phyloP scores from a whole-genome alignment of 768 basidiomycete genomes.

The Serendipita vermifera region DNA sequence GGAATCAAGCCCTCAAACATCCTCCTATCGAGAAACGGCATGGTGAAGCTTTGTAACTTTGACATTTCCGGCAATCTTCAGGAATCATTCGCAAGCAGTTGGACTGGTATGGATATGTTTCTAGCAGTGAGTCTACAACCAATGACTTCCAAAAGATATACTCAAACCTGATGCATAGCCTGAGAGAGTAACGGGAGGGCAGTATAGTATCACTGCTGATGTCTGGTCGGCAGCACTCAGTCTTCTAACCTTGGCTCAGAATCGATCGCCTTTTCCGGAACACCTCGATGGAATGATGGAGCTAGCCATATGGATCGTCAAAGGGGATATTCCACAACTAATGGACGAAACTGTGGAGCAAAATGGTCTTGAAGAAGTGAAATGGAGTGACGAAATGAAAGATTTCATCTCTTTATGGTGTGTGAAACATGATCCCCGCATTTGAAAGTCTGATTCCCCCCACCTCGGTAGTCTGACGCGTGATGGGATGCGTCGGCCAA shows the following conservation, averaged over 20 bases:
- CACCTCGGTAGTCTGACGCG: conserved; percentile 46
- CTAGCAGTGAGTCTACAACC: conserved; percentile 85
- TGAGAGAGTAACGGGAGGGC: conserved; percentile 82
- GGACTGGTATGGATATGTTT: conserved; percentile 94
- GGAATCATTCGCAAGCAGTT: conserved; percentile 82
- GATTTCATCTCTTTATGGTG: conserved; percentile 81
- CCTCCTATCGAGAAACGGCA: conserved; percentile 74
- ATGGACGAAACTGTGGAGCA: conserved; percentile 51
- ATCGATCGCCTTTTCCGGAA: conserved; percentile 87
- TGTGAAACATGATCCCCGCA: conserved; percentile 23
- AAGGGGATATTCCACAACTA: conserved; percentile 68
- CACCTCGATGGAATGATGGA: conserved; percentile 84
- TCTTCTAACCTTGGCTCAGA: conserved; percentile 84
- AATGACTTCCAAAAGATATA: neutral
- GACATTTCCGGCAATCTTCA: conserved; percentile 95
- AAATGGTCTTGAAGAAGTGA: conserved; percentile 22
- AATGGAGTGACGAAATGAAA: conserved; percentile 78
- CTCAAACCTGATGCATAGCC: no score
- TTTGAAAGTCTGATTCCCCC: conserved; percentile 9
- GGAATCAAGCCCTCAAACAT: conserved; percentile 94
- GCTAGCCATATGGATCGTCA: conserved; percentile 78
- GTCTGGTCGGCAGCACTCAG: conserved; percentile 98
- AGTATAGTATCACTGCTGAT: conserved; percentile 90
- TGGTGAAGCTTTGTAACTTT: conserved; percentile 90
- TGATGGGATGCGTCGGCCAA: conserved; percentile 54